Conservation (phyloP, 192 early-diverging fungal species). For the Coemansia javaensis region DNA sequence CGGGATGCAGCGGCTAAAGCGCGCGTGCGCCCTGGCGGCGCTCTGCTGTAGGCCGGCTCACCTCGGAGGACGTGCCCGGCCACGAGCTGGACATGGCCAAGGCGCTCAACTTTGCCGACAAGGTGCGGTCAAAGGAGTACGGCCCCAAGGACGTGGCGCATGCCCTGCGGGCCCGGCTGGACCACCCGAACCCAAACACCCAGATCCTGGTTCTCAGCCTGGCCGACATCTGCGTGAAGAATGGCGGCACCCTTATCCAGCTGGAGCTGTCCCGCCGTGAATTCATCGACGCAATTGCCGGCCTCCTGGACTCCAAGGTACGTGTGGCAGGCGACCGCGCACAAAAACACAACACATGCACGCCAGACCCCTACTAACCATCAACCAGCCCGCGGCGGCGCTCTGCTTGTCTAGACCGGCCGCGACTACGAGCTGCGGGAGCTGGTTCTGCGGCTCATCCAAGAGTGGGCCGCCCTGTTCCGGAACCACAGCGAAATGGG, state of each 20-base stretch:
- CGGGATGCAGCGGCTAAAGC: not conserved
- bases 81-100: constrained; percentile 79
- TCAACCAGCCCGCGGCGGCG: no score
- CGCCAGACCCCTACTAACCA: no score
- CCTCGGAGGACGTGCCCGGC: constrained; percentile 82
- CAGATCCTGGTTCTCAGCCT: constrained; percentile 84
- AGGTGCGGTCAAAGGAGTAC: constrained; percentile 80
- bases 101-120: constrained; percentile 89
- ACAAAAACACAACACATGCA: no score
- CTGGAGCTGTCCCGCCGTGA: constrained; percentile 81
- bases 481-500: constrained; percentile 71
- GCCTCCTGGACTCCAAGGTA: constrained; percentile 51
- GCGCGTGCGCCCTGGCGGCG: not conserved
- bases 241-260: constrained; percentile 82
- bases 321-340: constrained; percentile 56
- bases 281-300: constrained; percentile 80
- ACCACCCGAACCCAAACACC: constrained; percentile 92
- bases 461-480: constrained; percentile 86
- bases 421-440: constrained; percentile 71
- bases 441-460: constrained; percentile 72
- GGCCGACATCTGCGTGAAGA: constrained; percentile 92
- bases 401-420: constrained; percentile 28
- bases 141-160: constrained; percentile 68
- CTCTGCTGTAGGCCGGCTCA: constrained; percentile 63
- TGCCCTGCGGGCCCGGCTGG: constrained; percentile 73